These are phyloP conservation scores for Vanderwaltozyma polyspora DNA, from an alignment of 805 yeast species.

Conservation along the genomic window DNA sequence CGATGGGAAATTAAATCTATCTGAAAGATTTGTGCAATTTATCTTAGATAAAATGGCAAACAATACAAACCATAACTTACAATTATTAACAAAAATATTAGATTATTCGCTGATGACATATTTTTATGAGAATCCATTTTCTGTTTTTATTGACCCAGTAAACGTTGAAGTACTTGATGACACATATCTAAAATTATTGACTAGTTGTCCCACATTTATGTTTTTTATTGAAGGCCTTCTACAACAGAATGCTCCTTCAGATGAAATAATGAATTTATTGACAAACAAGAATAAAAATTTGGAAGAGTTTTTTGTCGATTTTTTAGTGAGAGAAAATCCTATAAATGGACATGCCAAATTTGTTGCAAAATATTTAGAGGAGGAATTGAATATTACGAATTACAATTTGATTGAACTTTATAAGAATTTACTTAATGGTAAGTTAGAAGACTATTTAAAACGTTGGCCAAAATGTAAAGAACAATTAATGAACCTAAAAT, in stretches of 20 bases:
- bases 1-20: conserved; percentile 25
- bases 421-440: conserved; percentile 18
- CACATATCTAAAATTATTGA: conserved; percentile 17
- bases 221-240: conserved; percentile 24
- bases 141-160: conserved; percentile 27
- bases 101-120: conserved; percentile 28
- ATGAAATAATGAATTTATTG: conserved; percentile 18
- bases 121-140: conserved; percentile 26
- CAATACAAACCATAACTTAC: conserved; percentile 24
- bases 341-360: conserved; percentile 23
- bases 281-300: conserved; percentile 16
- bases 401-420: conserved; percentile 25
- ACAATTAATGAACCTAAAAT: conserved; percentile 12
- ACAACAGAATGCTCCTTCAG: conserved; percentile 16
- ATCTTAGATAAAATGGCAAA: conserved; percentile 25
- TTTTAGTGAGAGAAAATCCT: conserved; percentile 27
- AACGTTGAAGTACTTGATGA: conserved; percentile 21
- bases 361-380: conserved; percentile 19
- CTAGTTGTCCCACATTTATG: conserved; percentile 27
- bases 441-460: conserved; percentile 13
- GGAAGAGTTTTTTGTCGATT: conserved; percentile 24
- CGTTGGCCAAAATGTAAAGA: conserved; percentile 20
- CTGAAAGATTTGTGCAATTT: conserved; percentile 22
- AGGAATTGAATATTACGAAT: conserved; percentile 15
- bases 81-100: conserved; percentile 22